Conservation (phyloP, 1,284 basidiomycete genomes). For the Cutaneotrichosporon cutaneum region DNA sequence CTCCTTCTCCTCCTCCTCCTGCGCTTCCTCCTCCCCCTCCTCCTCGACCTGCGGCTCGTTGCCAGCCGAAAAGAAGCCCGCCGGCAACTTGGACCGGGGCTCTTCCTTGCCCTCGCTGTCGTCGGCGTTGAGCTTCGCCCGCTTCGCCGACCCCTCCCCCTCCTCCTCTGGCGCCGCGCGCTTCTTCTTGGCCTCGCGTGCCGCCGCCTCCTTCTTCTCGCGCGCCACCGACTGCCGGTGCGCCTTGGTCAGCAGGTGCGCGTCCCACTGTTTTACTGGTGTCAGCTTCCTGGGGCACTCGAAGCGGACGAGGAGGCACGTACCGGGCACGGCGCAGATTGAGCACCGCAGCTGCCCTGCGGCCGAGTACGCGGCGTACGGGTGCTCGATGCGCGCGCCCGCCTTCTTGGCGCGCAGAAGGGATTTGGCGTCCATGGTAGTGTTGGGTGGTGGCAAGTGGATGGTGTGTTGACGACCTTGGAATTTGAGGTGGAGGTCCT, state of each 20-base stretch:
- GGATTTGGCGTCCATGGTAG: conserved; percentile 44
- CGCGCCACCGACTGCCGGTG: conserved; percentile 48
- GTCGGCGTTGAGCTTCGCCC: conserved; percentile 29
- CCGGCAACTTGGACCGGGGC: conserved; percentile 26
- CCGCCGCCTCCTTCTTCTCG: conserved; percentile 38
- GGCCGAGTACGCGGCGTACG: conserved; percentile 45
- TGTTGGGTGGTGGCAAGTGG: background rate
- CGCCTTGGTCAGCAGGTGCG: conserved; percentile 52
- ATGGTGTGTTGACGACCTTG: background rate
- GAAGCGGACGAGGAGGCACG: conserved; percentile 17
- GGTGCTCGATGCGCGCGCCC: conserved; percentile 43
- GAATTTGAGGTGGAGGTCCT: background rate
- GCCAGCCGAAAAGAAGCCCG: conserved; percentile 44
- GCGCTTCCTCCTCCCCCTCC: conserved; percentile 4
- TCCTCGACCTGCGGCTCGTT: conserved; percentile 21
- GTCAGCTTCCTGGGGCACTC: background rate
- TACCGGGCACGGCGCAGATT: conserved; percentile 51
- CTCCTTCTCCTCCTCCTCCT: conserved; percentile 3
- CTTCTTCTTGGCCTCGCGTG: conserved; percentile 23
- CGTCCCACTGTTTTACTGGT: conserved; percentile 53
- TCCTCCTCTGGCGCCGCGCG: conserved; percentile 15
- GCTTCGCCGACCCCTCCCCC: conserved; percentile 27
- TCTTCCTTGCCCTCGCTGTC: conserved; percentile 17
- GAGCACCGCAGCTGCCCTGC: conserved; percentile 47
- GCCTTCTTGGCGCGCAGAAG: conserved; percentile 53